A percentile compares a stretch with the other conserved stretches of the same genome.
These are phyloP conservation scores for Aureobasidium sp. DNA, from an alignment of 2,329 filamentous ascomycete genomes.

Conservation along the genomic window DNA sequence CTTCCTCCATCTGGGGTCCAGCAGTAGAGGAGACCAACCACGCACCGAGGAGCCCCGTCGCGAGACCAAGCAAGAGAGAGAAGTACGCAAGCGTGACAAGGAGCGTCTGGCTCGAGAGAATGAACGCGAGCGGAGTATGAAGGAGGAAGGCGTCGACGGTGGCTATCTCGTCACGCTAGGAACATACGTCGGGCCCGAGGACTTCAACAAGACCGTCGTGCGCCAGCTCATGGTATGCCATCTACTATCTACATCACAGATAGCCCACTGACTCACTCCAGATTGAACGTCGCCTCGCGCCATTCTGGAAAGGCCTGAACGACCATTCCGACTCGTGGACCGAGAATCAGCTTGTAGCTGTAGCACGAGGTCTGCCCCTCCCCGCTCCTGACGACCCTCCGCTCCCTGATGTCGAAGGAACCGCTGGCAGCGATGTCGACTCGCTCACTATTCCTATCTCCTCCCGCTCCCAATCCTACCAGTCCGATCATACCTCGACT, in stretches of 20 bases:
- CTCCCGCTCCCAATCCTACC: constrained; percentile 65
- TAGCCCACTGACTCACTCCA: constrained; percentile 34
- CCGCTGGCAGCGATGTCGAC: constrained; percentile 54
- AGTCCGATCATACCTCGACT: constrained; percentile 56
- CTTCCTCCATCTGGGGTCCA: constrained; percentile 45
- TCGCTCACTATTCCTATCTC: constrained; percentile 72
- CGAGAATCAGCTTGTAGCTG: constrained; percentile 86
- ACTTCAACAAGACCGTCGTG: constrained; percentile 83
- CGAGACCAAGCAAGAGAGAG: constrained; percentile 85
- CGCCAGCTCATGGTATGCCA: constrained; percentile 74
- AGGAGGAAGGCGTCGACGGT: constrained; percentile 87
- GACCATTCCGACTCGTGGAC: constrained; percentile 86
- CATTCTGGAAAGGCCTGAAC: constrained; percentile 90
- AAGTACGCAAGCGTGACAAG: constrained; percentile 74
- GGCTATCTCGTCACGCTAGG: constrained; percentile 91
- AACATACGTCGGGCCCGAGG: constrained; percentile 83
- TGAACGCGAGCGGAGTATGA: constrained; percentile 83
- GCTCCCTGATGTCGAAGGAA: constrained; percentile 50
- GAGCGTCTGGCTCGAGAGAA: constrained; percentile 67
- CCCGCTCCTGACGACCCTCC: constrained; percentile 78
- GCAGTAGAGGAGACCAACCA: constrained; percentile 22
- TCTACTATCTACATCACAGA: background rate
- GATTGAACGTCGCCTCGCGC: constrained; percentile 87
- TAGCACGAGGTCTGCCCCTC: constrained; percentile 72
- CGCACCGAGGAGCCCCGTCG: constrained; percentile 51